phyloP scores from a whole-genome alignment of 805 yeast species.

The Yarrowia osloensis region DNA sequence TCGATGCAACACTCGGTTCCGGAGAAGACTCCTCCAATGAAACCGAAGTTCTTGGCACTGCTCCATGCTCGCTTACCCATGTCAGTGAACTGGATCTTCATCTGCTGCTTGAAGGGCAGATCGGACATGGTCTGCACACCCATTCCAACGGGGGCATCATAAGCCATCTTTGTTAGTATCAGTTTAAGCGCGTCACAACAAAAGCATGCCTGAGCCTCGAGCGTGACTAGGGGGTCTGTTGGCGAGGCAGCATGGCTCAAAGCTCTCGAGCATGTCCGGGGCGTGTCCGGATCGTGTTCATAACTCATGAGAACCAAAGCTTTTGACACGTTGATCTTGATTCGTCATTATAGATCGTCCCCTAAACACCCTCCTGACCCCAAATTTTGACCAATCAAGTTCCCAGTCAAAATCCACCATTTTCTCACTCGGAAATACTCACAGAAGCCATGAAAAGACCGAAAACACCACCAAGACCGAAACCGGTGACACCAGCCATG shows the following conservation, averaged over 20 bases:
- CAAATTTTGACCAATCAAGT: not conserved
- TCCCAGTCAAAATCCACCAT: not conserved
- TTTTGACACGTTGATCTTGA: not conserved
- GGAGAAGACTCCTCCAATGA: slow-evolving; percentile 84
- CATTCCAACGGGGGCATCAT: slow-evolving; percentile 71
- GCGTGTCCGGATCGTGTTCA: too few species aligned
- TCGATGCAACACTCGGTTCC: slow-evolving; percentile 93
- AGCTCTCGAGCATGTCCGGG: not conserved
- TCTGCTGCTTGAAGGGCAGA: slow-evolving; percentile 87
- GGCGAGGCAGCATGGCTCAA: too few species aligned
- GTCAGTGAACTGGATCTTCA: slow-evolving; percentile 85
- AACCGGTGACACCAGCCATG: slow-evolving; percentile 92
- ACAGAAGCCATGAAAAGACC: slow-evolving; percentile 79
- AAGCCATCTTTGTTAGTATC: slow-evolving; percentile 54
- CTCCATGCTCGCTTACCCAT: slow-evolving; percentile 88
- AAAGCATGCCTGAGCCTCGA: too few species aligned
- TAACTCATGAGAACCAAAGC: not conserved
- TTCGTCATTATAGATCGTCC: not conserved
- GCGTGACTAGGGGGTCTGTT: too few species aligned
- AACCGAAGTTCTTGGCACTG: slow-evolving; percentile 92
- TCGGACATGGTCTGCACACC: slow-evolving; percentile 66
- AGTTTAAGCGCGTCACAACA: too few species aligned
- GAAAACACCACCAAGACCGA: slow-evolving; percentile 91
- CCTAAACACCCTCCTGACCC: not conserved
- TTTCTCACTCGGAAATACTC: slow-evolving; percentile 25